Evolutionary conservation across 208 protist species (phyloP).

Genomic region (Wallacemonas sp.): DNA sequence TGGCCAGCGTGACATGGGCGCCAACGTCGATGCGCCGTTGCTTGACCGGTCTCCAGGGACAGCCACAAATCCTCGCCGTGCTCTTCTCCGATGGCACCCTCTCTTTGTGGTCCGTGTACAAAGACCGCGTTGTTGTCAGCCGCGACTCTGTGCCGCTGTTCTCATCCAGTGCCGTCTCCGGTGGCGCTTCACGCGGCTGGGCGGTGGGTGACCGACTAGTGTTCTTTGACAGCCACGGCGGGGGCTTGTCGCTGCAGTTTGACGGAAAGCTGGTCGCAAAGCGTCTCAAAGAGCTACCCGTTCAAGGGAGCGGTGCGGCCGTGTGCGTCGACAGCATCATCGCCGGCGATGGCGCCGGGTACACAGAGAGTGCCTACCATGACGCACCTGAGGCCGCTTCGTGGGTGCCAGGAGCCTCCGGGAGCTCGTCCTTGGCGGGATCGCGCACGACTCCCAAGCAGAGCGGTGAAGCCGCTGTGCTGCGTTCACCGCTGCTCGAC

Average conservation of each 20-base stretch:
- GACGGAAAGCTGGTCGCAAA: conserved; percentile 26
- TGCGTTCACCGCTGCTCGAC: too few relatives aligned
- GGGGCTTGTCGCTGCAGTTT: conserved; percentile 25
- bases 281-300: conserved; percentile 28
- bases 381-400: too few relatives aligned
- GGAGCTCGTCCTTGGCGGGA: too few relatives aligned
- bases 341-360: conserved; percentile 4
- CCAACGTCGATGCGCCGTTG: conserved; percentile 51
- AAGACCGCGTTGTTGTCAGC: conserved; percentile 69
- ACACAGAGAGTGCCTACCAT: too few relatives aligned
- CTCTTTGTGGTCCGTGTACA: conserved; percentile 79
- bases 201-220: conserved; percentile 36
- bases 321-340: conserved; percentile 18
- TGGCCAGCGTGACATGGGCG: conserved; percentile 76
- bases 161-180: conserved; percentile 19
- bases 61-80: conserved; percentile 67
- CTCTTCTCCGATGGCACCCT: conserved; percentile 69
- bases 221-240: conserved; percentile 44
- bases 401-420: too few relatives aligned
- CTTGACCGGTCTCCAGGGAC: conserved; percentile 56
- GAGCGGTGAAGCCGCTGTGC: too few relatives aligned
- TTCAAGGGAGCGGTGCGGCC: conserved; percentile 29
- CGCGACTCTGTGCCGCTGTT: conserved; percentile 55
- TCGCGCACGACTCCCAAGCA: too few relatives aligned
- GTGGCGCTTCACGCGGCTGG: conserved; percentile 32